Evolutionary conservation across 2,329 filamentous ascomycete genomes (phyloP), one percentile per base, ranked within the genome.

Genomic region (Alternaria rosae): DNA sequence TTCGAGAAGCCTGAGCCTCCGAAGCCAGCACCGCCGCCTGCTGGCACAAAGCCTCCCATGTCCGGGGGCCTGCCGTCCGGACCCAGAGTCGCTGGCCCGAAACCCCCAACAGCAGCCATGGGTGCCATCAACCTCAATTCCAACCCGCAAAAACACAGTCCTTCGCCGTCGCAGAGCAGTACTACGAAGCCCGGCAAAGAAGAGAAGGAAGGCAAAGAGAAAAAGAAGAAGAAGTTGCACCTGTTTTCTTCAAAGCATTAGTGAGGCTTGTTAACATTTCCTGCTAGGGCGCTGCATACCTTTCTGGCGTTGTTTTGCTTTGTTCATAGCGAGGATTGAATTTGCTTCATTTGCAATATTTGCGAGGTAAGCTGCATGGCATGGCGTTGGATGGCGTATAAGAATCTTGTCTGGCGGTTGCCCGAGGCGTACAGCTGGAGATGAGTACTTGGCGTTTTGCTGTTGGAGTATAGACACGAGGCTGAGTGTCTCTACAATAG

Each of bases 1-100:
- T 95, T 95, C 70, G 93, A 97, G 78, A 87, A 89, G 53, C 88
- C 90, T 23, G 80, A 84, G 47, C 82, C 83, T 5, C 83, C 88
- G 41, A 80, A 83, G 41, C 88, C 90, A 1, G 81, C 73, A 17
- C 69, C 85, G 3, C 85, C 85, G 10, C 84, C 84, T 7, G 84
- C 84, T 15, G 80, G 80, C 55, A 78, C 82, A 45, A 77, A 75
- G 25, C 71, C 72, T 12, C 38, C 47, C 4, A 72, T 73, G 62
- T 69, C 74, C 3, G 66, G 66, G 11, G 76, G 76, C 4, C 54
- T 78, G 10, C 76, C 76, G 1, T 66, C 74, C 28, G 71, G 75
- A 21, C 75, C 76, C 3, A 70, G 69, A 45, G 66, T 72, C 12
- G 48, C 56, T 13, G 70, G 66, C 11, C 71, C 72, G 4, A 72